phyloP scores from a whole-genome alignment of 2,329 filamentous ascomycete species.

The Calonectria leucothoes region DNA sequence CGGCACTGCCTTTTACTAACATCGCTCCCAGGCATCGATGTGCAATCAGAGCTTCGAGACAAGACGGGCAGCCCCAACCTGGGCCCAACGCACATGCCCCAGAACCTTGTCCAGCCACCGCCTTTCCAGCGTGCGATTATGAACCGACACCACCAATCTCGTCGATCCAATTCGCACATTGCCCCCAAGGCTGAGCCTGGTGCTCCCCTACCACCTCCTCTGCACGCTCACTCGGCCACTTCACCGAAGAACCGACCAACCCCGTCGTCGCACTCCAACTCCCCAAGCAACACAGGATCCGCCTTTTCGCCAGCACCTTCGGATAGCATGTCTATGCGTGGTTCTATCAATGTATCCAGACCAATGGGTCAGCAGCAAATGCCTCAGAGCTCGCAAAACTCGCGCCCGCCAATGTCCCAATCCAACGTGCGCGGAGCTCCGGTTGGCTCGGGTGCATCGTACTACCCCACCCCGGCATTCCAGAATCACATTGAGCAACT shows the following conservation, averaged over 20 bases:
- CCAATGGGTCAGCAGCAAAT: conserved; percentile 45
- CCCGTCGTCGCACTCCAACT: conserved; percentile 79
- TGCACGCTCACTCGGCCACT: conserved; percentile 63
- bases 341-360: conserved; percentile 48
- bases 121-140: conserved; percentile 84
- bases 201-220: conserved; percentile 57
- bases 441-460: conserved; percentile 61
- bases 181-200: conserved; percentile 78
- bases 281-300: conserved; percentile 63
- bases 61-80: conserved; percentile 91
- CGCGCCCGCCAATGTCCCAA: conserved; percentile 51
- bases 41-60: conserved; percentile 92
- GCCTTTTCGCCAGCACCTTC: conserved; percentile 57
- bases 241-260: conserved; percentile 83
- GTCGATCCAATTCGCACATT: conserved; percentile 78
- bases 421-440: conserved; percentile 49
- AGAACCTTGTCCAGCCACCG: conserved; percentile 77
- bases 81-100: conserved; percentile 74
- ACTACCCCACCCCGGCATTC: conserved; percentile 85
- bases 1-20: not conserved
- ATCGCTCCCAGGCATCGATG: conserved; percentile 81
- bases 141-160: conserved; percentile 81
- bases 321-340: conserved; percentile 60
- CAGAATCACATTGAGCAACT: conserved; percentile 96
- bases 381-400: conserved; percentile 35